Evolutionary conservation across 805 yeast genomes (phyloP).

Genomic region (Candida sphagnicola): DNA sequence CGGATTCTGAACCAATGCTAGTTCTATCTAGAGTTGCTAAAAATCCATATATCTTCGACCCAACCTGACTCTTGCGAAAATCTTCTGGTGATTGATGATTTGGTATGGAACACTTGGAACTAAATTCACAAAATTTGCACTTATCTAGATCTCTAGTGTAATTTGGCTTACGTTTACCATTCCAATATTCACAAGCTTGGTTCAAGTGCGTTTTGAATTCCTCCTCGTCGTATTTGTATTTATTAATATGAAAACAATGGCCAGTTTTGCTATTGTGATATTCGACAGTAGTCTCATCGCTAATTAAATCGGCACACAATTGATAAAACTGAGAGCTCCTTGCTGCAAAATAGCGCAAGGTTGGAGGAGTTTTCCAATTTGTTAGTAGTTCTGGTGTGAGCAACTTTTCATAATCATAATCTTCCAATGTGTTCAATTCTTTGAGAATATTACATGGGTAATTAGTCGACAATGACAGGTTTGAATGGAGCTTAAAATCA

Average conservation of each 20-base stretch:
- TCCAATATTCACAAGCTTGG: slow-evolving; percentile 50
- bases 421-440: slow-evolving; percentile 12
- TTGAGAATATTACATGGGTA: slow-evolving; percentile 7
- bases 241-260: slow-evolving; percentile 32
- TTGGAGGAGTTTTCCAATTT: slow-evolving; percentile 52
- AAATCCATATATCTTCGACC: slow-evolving; percentile 9
- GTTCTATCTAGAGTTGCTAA: not conserved
- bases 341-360: slow-evolving; percentile 53
- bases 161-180: slow-evolving; percentile 49
- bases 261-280: slow-evolving; percentile 39
- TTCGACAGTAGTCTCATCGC: slow-evolving; percentile 48
- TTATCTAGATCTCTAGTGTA: slow-evolving; percentile 37
- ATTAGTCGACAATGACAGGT: slow-evolving; percentile 11
- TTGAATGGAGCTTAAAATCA: slow-evolving; percentile 3
- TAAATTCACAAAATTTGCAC: slow-evolving; percentile 57
- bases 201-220: slow-evolving; percentile 24
- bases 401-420: slow-evolving; percentile 13
- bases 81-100: slow-evolving; percentile 8
- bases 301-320: slow-evolving; percentile 30
- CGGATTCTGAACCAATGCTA: no score
- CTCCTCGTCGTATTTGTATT: slow-evolving; percentile 33
- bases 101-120: slow-evolving; percentile 20
- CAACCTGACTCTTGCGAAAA: slow-evolving; percentile 3
- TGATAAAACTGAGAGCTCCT: slow-evolving; percentile 47
- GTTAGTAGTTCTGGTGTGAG: slow-evolving; percentile 25